phyloP scores from a whole-genome alignment of 768 basidiomycete genomes.

The Auriscalpium orientale region DNA sequence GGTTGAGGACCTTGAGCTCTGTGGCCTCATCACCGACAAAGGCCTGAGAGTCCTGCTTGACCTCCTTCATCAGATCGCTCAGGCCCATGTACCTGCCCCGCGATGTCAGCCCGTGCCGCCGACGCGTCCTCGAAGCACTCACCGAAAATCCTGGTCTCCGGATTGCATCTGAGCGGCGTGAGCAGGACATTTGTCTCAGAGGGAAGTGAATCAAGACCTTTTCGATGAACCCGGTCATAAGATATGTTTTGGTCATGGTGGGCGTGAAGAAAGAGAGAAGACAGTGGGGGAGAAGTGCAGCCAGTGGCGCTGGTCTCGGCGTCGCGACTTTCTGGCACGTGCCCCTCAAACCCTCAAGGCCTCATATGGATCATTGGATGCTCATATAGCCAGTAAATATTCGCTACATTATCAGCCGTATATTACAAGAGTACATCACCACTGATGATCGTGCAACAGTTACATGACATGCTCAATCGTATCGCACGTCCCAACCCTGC shows the following conservation, averaged over 20 bases:
- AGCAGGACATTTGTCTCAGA: background rate
- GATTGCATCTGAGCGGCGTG: slow-evolving; percentile 65
- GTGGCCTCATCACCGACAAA: slow-evolving; percentile 80
- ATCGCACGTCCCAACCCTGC: background rate
- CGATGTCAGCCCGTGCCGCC: slow-evolving; percentile 10
- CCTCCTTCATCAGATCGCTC: slow-evolving; percentile 87
- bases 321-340: too few species aligned
- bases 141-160: slow-evolving; percentile 88
- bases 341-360: too few species aligned
- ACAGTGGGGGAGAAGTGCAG: background rate
- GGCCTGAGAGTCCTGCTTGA: slow-evolving; percentile 65
- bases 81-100: slow-evolving; percentile 87
- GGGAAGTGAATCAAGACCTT: slow-evolving; percentile 40
- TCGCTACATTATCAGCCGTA: too few species aligned
- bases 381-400: too few species aligned
- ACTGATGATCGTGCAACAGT: background rate
- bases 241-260: slow-evolving; percentile 77
- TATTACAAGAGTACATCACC: too few species aligned
- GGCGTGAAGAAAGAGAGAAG: background rate
- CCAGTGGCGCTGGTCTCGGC: background rate
- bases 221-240: slow-evolving; percentile 80
- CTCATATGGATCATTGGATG: too few species aligned
- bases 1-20: slow-evolving; percentile 77
- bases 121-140: slow-evolving; percentile 12
- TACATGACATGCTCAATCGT: background rate